Evolutionary conservation across 2,329 filamentous ascomycete genomes (phyloP), one percentile per base, ranked within the genome.

Genomic region (Ceratocystis cubensis): DNA sequence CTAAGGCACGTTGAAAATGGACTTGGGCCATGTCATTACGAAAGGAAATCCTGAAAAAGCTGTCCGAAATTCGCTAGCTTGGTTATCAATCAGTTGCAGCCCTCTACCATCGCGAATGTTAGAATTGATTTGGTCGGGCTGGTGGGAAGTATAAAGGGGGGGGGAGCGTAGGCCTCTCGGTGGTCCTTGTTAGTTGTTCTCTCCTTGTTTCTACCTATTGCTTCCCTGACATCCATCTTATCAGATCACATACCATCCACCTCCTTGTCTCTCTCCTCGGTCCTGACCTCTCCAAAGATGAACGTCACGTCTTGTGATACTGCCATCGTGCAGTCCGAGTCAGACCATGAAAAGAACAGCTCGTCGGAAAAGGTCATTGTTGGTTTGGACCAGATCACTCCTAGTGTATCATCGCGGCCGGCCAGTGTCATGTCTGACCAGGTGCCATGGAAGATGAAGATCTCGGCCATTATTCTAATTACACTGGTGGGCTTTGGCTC

Each of bases 401-500:
- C 46, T 5, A 53, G 45, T 46, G 25, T n/a, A 22, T 63, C 61
- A 15, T 62, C 33, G 48, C 65, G 46, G 22, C 33, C 65, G 17
- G 33, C 65, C 48, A 66, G 65, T 22, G 46, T 5, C 37, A 48
- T 64, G 33, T 66, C 65, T 4, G 48, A 61, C 17, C 61, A 66
- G 10, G 69, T 74, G 13, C 73, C 73, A 1, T 5, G 70, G 67
- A 72, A 69, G 56, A 72, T 74, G 70, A 75, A 74, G 68, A 70
- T 75, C 63, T 61, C 71, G 0, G 73, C 82, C 0, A 78, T 85
- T 2, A 61, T 82, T 0, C 71, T 83, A 7, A 80, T 82, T 1
- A 79, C 78, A 15, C 73, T 77, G 65, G 83, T 85, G 69, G 82
- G 83, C 0, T 85, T 85, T 70, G 83, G 83, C 0, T 81, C 81